These are phyloP conservation scores for Apophysomyces variabilis DNA, from an alignment of 371 early-diverging fungal genomes.

Conservation along the genomic window DNA sequence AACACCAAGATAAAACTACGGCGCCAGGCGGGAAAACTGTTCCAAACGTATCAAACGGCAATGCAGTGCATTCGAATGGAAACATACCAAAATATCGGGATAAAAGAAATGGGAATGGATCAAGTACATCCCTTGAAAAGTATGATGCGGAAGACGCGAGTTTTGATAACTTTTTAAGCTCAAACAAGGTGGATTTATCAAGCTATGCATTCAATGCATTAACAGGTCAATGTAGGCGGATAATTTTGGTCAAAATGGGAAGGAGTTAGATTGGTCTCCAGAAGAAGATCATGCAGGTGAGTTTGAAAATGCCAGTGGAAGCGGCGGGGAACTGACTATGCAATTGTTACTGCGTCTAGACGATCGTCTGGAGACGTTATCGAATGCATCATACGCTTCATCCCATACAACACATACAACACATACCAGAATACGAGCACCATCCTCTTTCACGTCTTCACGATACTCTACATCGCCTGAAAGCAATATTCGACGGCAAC, in stretches of 20 bases:
- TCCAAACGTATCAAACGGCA: neutral
- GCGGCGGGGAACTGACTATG: neutral
- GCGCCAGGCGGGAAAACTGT: neutral
- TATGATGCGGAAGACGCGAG: neutral
- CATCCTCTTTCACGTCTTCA: slow-evolving; percentile 13
- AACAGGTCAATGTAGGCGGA: neutral
- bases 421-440: slow-evolving; percentile 11
- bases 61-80: neutral
- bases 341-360: neutral
- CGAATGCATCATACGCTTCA: slow-evolving; percentile 8
- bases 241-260: neutral
- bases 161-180: neutral
- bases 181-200: slow-evolving; percentile 13
- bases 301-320: neutral
- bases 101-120: neutral
- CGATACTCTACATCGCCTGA: slow-evolving; percentile 12
- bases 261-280: slow-evolving; percentile 22
- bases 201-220: neutral
- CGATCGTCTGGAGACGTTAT: slow-evolving; percentile 3
- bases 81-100: neutral
- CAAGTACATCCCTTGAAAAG: neutral
- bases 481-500: slow-evolving; percentile 12
- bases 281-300: slow-evolving; percentile 12
- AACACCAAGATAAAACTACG: neutral
- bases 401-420: slow-evolving; percentile 11